Evolutionary conservation across 108 stramenopile genomes (phyloP).

Genomic region (Aureococcus anophagefferens): DNA sequence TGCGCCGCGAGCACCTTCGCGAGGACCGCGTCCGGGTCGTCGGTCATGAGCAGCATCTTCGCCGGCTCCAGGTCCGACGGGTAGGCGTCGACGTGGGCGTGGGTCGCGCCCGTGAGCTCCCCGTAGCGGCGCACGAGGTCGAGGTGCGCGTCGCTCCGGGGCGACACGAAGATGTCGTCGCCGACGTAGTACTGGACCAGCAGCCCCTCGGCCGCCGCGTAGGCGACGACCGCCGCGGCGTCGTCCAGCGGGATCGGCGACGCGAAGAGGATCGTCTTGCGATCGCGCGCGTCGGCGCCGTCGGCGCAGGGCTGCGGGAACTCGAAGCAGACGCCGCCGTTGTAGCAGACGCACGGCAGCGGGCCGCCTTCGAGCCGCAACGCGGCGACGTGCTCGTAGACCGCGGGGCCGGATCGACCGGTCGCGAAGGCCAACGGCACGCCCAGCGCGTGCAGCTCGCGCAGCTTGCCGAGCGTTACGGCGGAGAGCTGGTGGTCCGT

Average conservation of each 20-base stretch:
- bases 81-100: constrained; percentile 19
- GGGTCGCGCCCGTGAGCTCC: constrained; percentile 38
- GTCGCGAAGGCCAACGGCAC: constrained; percentile 48
- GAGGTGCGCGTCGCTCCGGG: constrained; percentile 20
- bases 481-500: constrained; percentile 32
- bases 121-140: constrained; percentile 34
- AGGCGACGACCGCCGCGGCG: constrained; percentile 25
- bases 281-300: neutral
- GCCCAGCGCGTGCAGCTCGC: constrained; percentile 29
- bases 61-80: neutral
- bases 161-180: constrained; percentile 47
- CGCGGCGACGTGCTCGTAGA: constrained; percentile 7
- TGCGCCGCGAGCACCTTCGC: neutral
- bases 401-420: constrained; percentile 28
- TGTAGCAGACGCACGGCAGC: constrained; percentile 11
- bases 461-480: constrained; percentile 39
- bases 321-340: constrained; percentile 5
- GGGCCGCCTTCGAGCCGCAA: neutral
- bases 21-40: constrained; percentile 24
- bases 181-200: constrained; percentile 49
- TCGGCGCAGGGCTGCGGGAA: neutral
- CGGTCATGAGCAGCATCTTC: constrained; percentile 33
- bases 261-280: neutral
- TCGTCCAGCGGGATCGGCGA: constrained; percentile 29
- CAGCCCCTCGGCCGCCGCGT: constrained; percentile 36